Evolutionary conservation across 176 grass and related monocot species (phyloP).

Genomic region (Triticum aestivum): DNA sequence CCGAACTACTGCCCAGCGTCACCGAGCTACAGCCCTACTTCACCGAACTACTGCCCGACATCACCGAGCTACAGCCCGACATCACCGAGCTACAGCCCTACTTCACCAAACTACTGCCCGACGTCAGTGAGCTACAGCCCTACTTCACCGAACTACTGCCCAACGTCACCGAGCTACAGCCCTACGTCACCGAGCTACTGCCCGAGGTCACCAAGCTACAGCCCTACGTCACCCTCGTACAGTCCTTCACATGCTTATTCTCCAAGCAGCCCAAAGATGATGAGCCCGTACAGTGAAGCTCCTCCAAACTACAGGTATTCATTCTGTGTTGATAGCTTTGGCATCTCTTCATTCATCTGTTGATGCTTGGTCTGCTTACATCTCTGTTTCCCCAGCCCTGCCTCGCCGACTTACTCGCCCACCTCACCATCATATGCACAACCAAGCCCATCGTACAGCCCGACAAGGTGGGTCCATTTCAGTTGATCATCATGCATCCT

Average conservation of each 20-base stretch:
- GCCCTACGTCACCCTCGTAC: slow-evolving; percentile 52
- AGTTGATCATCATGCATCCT: not conserved
- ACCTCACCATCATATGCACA: slow-evolving; percentile 85
- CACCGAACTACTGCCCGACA: slow-evolving; percentile 61
- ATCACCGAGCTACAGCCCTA: not conserved
- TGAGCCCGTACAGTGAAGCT: slow-evolving; percentile 56
- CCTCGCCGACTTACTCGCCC: slow-evolving; percentile 78
- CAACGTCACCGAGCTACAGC: slow-evolving; percentile 57
- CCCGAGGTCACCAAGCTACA: slow-evolving; percentile 73
- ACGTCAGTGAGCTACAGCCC: slow-evolving; percentile 41
- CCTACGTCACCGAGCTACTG: slow-evolving; percentile 58
- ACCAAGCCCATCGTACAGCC: slow-evolving; percentile 79
- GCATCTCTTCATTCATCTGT: not conserved
- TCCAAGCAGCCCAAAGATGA: slow-evolving; percentile 63
- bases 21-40: slow-evolving; percentile 72
- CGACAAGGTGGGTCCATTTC: slow-evolving; percentile 54
- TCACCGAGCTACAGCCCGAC: slow-evolving; percentile 77
- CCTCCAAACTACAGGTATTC: slow-evolving; percentile 69
- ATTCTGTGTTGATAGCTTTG: slow-evolving; percentile 12
- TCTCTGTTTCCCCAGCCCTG: slow-evolving; percentile 50
- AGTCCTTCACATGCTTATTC: slow-evolving; percentile 68
- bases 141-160: slow-evolving; percentile 42
- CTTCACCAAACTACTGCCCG: too few species aligned
- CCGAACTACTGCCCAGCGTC: slow-evolving; percentile 66
- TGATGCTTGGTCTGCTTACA: slow-evolving; percentile 14